Percentiles rank a stretch among this genome's conserved stretches.
Conservation (phyloP, 768 basidiomycete genomes). For the Trametes maxima region DNA sequence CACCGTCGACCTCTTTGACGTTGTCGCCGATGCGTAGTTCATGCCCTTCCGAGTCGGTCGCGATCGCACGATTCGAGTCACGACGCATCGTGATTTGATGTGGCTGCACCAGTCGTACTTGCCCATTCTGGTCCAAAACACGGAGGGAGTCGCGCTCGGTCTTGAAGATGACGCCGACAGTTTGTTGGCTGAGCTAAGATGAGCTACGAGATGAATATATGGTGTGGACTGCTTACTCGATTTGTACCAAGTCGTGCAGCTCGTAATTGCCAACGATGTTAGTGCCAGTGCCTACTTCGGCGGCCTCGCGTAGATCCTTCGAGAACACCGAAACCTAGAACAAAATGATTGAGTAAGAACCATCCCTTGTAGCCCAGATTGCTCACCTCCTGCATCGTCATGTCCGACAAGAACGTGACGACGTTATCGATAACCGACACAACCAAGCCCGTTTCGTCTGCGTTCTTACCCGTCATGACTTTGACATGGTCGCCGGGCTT, state of each 20-base stretch:
- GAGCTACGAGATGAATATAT: conserved; percentile 6
- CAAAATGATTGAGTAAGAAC: background rate
- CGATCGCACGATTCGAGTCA: conserved; percentile 80
- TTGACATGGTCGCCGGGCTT: conserved; percentile 98
- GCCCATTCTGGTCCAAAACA: conserved; percentile 92
- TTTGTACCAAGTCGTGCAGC: conserved; percentile 92
- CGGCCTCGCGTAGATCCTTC: conserved; percentile 95
- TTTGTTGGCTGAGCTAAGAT: conserved; percentile 64
- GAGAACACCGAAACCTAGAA: conserved; percentile 92
- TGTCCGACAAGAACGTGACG: conserved; percentile 96
- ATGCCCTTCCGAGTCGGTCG: conserved; percentile 86
- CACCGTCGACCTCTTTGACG: conserved; percentile 89
- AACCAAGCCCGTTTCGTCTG: conserved; percentile 94
- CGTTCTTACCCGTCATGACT: conserved; percentile 94
- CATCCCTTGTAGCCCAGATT: background rate
- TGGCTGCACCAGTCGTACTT: conserved; percentile 85
- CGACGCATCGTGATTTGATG: conserved; percentile 94
- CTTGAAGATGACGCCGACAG: conserved; percentile 96
- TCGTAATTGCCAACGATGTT: conserved; percentile 94
- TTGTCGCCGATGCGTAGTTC: conserved; percentile 88
- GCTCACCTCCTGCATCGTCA: conserved; percentile 90
- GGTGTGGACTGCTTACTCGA: conserved; percentile 68
- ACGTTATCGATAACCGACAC: conserved; percentile 88
- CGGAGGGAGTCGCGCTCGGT: conserved; percentile 96
- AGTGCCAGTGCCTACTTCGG: conserved; percentile 92